These are phyloP conservation scores for Oidiodendron maius DNA, from an alignment of 495 filamentous ascomycete genomes.

Conservation along the genomic window DNA sequence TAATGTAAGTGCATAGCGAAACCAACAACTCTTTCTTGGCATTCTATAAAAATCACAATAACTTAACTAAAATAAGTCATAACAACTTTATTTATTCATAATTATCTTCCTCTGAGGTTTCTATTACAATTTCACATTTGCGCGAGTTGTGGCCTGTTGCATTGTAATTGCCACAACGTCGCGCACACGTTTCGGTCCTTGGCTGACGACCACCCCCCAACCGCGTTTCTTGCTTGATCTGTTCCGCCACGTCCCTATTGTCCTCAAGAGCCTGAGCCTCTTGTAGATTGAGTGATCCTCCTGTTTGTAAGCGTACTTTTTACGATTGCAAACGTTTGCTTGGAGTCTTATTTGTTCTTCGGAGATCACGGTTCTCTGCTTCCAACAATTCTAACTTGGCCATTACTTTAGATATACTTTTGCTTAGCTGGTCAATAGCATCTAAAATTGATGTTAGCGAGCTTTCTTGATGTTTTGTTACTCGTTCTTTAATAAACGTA, in stretches of 20 bases:
- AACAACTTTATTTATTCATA: neutral
- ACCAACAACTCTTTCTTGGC: too few species aligned
- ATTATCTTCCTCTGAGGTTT: neutral
- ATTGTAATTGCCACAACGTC: neutral
- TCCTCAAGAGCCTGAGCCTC: neutral
- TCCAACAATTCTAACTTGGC: neutral
- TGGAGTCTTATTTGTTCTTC: neutral
- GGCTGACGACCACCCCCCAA: neutral
- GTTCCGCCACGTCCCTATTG: neutral
- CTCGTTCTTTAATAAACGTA: too few species aligned
- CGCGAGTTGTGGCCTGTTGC: too few species aligned
- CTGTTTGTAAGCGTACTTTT: neutral
- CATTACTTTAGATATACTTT: neutral
- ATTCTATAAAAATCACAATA: constrained; percentile 1
- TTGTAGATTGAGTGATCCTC: neutral
- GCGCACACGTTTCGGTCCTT: too few species aligned
- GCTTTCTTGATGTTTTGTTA: too few species aligned
- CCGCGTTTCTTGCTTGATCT: neutral
- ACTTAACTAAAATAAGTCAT: neutral
- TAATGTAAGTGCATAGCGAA: too few species aligned
- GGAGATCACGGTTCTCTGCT: neutral
- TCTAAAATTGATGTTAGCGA: too few species aligned
- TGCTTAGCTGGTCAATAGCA: too few species aligned
- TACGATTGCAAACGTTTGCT: neutral
- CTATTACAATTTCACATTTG: neutral